Percentiles rank a stretch among this genome's conserved stretches.
Conservation (phyloP, 129 eudicot genomes). For the Pseudognaphalium luteoalbum region DNA sequence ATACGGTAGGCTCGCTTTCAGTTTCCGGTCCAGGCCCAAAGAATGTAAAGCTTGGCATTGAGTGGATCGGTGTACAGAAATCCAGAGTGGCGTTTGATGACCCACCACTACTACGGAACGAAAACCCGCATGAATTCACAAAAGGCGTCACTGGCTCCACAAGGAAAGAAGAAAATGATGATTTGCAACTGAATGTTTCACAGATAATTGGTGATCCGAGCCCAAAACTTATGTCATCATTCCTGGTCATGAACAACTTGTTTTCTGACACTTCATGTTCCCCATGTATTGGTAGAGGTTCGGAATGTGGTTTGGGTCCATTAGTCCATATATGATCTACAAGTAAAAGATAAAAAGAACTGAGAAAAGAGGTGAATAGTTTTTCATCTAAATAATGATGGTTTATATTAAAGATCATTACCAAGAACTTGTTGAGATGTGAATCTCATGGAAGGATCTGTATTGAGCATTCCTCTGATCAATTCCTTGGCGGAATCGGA, state of each 20-base stretch:
- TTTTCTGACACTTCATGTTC: slow-evolving; percentile 25
- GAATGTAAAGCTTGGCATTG: slow-evolving; percentile 74
- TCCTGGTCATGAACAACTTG: slow-evolving; percentile 43
- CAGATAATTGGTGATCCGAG: slow-evolving; percentile 38
- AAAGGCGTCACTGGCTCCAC: slow-evolving; percentile 49
- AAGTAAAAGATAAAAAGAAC: neutral
- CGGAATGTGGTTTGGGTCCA: slow-evolving; percentile 1
- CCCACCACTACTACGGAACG: slow-evolving; percentile 57
- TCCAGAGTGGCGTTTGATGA: slow-evolving; percentile 40
- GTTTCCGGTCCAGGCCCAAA: slow-evolving; percentile 40
- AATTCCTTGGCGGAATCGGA: slow-evolving; percentile 73
- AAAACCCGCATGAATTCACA: slow-evolving; percentile 53
- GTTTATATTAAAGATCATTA: slow-evolving; percentile 27
- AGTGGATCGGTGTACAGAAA: slow-evolving; percentile 47
- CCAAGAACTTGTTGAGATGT: slow-evolving; percentile 81
- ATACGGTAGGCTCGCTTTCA: slow-evolving; percentile 31
- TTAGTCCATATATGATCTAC: slow-evolving; percentile 69
- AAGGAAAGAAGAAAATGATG: slow-evolving; percentile 72
- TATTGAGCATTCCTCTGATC: slow-evolving; percentile 73
- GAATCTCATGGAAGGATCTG: slow-evolving; percentile 57
- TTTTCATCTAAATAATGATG: neutral
- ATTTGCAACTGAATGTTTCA: slow-evolving; percentile 51
- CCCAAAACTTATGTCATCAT: slow-evolving; percentile 64
- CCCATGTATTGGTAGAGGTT: slow-evolving; percentile 12
- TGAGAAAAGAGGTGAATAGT: neutral